Base-by-base conservation (phyloP, 2,329 filamentous ascomycete genomes). In the Diaporthe nobilis region DNA sequence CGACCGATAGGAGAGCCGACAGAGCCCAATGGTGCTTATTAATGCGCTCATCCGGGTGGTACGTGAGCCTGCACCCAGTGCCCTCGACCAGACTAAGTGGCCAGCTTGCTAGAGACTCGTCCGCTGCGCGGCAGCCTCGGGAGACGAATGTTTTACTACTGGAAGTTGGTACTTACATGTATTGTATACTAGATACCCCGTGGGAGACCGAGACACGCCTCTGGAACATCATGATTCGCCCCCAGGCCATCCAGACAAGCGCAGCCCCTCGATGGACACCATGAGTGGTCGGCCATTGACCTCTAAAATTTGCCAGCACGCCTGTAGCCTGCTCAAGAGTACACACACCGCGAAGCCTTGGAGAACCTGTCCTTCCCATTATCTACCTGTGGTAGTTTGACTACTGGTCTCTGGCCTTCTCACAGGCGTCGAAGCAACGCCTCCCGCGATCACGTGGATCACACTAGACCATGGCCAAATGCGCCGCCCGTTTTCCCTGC, bases 321-420 rank as follows among this genome's bases (percentile, higher is more conserved):
- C n/a, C 17, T 42, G 20, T 1, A 10, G 44, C 7, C 53, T 20
- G 65, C 22, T 20, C 10, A 37, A 53, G 25, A 10, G 37, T 22
- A 39, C 37, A n/a, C 15, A 47, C 28, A 17, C 31, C 15, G 39
- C 15, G 39, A 34, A 13, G 39, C 53, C 31, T 73, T 61, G 57
- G 42, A 61, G 31, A 73, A 57, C 49, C 44, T 72, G 31, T 13
- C 61, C 55, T 53, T 58, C 73, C 42, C 17, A 65, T 75, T 75
- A 51, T 53, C 70, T 70, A 75, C 68, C 72, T 65, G 51, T 73
- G 70, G 75, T 71, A 75, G 61, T 49, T 49, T 67, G 72, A 73
- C 63, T 65, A 68, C 72, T 57, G 31, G 25, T 63, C 17, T 47
- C 25, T 51, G 37, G 73, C 61, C 25, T 51, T 44, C n/a, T 51